A percentile compares a stretch with the other conserved stretches of the same genome.
Conservation (phyloP, 2,329 filamentous ascomycete species). For the Fusarium metavorans region DNA sequence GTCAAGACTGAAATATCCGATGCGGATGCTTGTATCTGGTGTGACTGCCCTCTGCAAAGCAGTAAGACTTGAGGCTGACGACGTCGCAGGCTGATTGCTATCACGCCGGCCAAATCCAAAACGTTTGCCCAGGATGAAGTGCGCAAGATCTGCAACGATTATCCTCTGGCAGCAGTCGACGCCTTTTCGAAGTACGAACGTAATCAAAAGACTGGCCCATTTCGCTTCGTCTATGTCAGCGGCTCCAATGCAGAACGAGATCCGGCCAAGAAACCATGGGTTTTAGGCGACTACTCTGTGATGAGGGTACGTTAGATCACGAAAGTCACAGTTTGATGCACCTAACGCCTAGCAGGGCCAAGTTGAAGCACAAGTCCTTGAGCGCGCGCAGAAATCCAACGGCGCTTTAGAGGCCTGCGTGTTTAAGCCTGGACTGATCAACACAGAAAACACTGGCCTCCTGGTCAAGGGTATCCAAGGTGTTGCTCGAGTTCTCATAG, state of each 20-base stretch:
- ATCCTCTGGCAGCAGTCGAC: slow-evolving; percentile 47
- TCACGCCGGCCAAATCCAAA: slow-evolving; percentile 53
- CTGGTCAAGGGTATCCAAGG: slow-evolving; percentile 15
- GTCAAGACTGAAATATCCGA: slow-evolving; percentile 54
- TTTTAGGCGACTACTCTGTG: slow-evolving; percentile 55
- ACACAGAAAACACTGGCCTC: slow-evolving; percentile 12
- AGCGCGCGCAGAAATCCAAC: slow-evolving; percentile 53
- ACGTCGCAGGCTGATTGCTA: slow-evolving; percentile 48
- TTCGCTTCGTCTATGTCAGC: slow-evolving; percentile 64
- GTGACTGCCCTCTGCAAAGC: neutral
- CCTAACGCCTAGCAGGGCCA: slow-evolving; percentile 54
- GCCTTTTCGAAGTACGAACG: slow-evolving; percentile 48
- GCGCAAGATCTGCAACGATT: slow-evolving; percentile 55
- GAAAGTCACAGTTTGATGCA: neutral
- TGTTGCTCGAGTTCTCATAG: slow-evolving; percentile 26
- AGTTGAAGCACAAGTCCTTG: slow-evolving; percentile 57
- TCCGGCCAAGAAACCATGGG: slow-evolving; percentile 54
- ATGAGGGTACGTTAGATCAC: slow-evolving; percentile 57
- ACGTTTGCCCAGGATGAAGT: slow-evolving; percentile 51
- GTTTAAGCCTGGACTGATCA: slow-evolving; percentile 58
- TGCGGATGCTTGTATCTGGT: slow-evolving; percentile 60
- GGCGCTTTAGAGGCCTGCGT: slow-evolving; percentile 53
- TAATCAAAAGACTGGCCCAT: slow-evolving; percentile 44
- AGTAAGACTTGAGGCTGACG: neutral
- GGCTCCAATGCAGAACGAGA: slow-evolving; percentile 59